Evolutionary conservation across 2,329 filamentous ascomycete genomes (phyloP).

Genomic region (Pseudogymnoascus sp.): DNA sequence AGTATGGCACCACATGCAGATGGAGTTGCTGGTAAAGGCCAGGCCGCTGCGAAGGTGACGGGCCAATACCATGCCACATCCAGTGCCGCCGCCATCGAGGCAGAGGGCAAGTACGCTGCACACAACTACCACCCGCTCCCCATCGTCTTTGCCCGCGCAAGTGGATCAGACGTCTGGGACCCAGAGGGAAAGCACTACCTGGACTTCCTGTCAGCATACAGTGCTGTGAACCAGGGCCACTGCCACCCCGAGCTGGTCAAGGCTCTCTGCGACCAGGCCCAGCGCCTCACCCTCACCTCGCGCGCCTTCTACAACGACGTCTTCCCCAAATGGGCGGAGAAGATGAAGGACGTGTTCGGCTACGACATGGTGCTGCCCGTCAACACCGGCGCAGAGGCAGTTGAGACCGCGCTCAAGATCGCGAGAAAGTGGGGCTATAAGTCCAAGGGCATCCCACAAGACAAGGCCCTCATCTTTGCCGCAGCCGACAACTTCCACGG

Average conservation of each 20-base stretch:
- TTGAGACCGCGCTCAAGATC: slow-evolving; percentile 93
- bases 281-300: slow-evolving; percentile 82
- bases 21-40: slow-evolving; percentile 23
- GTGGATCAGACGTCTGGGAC: slow-evolving; percentile 89
- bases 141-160: slow-evolving; percentile 81
- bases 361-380: slow-evolving; percentile 98
- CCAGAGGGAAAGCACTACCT: slow-evolving; percentile 93
- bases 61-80: slow-evolving; percentile 65
- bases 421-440: slow-evolving; percentile 98
- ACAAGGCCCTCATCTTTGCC: slow-evolving; percentile 77
- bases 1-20: slow-evolving; percentile 55
- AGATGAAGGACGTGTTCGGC: slow-evolving; percentile 79
- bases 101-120: slow-evolving; percentile 78
- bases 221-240: slow-evolving; percentile 95
- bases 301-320: slow-evolving; percentile 98
- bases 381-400: slow-evolving; percentile 95
- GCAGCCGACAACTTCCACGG: slow-evolving; percentile 94
- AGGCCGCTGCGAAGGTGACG: slow-evolving; percentile 22
- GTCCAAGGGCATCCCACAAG: slow-evolving; percentile 79
- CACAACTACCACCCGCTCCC: slow-evolving; percentile 99
- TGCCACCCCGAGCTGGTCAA: slow-evolving; percentile 95
- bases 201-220: slow-evolving; percentile 97
- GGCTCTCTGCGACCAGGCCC: slow-evolving; percentile 81
- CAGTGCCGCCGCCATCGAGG: slow-evolving; percentile 68
- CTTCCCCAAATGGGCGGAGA: slow-evolving; percentile 91